These are phyloP conservation scores for Hemisphaericaspora lyxosophila DNA, from an alignment of 1,139 yeast species.

Conservation along the genomic window DNA sequence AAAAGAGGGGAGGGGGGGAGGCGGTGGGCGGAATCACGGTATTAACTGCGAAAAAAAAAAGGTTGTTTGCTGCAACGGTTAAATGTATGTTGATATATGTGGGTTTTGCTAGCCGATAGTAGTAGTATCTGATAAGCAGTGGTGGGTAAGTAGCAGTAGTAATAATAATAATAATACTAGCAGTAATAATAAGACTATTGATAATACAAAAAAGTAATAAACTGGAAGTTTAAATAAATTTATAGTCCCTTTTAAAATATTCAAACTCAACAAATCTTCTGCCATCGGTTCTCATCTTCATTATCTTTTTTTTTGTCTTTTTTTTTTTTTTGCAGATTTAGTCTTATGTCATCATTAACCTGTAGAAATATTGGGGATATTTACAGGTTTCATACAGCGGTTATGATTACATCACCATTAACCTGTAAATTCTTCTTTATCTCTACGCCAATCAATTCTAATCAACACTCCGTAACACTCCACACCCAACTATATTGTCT, in stretches of 20 bases:
- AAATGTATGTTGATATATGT: not conserved
- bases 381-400: not conserved
- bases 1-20: not conserved
- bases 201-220: too few species aligned
- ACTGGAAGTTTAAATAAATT: too few species aligned
- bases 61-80: not conserved
- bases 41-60: not conserved
- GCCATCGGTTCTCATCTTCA: not conserved
- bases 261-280: not conserved
- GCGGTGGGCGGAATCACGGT: not conserved
- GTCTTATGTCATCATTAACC: conserved; percentile 4
- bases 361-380: not conserved
- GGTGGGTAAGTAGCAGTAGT: not conserved
- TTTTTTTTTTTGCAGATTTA: conserved; percentile 8
- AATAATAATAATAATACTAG: not conserved
- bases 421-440: conserved; percentile 2
- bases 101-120: not conserved
- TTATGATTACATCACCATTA: conserved; percentile 6
- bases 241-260: not conserved
- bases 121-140: not conserved
- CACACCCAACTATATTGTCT: not conserved
- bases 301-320: not conserved
- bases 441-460: not conserved
- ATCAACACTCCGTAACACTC: not conserved
- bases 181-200: not conserved